Conservation (phyloP, 768 basidiomycete species). For the Daedaleopsis nitida region DNA sequence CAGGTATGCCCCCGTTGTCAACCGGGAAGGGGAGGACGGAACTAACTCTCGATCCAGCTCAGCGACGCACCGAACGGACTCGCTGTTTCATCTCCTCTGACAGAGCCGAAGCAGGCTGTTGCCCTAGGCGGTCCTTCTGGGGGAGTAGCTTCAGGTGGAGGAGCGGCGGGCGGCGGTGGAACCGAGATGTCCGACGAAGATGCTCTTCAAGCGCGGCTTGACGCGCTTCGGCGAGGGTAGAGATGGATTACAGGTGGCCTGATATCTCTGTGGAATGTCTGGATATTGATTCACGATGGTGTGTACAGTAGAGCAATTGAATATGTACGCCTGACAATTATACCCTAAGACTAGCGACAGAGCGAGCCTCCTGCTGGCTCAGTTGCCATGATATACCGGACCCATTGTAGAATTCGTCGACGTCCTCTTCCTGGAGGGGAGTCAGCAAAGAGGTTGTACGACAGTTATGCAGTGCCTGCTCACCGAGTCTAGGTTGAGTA, state of each 20-base stretch:
- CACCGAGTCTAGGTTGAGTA: conserved; percentile 86
- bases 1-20: conserved; percentile 48
- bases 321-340: conserved; percentile 12
- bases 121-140: conserved; percentile 75
- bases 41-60: conserved; percentile 49
- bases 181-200: conserved; percentile 76
- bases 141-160: conserved; percentile 38
- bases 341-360: conserved; percentile 61
- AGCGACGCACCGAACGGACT: conserved; percentile 81
- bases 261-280: neutral
- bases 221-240: conserved; percentile 78
- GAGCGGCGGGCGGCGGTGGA: conserved; percentile 39
- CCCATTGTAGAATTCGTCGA: conserved; percentile 91
- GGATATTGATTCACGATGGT: neutral
- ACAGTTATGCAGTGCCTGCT: conserved; percentile 26
- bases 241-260: neutral
- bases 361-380: conserved; percentile 73
- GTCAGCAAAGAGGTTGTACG: conserved; percentile 8
- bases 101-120: conserved; percentile 74
- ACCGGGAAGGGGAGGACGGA: neutral
- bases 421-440: conserved; percentile 78
- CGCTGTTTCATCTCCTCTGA: conserved; percentile 57
- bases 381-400: conserved; percentile 92
- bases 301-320: conserved; percentile 8
- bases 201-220: conserved; percentile 89